Evolutionary conservation across 345 rosid species (phyloP).

Genomic region (Euphorbia lathyris): DNA sequence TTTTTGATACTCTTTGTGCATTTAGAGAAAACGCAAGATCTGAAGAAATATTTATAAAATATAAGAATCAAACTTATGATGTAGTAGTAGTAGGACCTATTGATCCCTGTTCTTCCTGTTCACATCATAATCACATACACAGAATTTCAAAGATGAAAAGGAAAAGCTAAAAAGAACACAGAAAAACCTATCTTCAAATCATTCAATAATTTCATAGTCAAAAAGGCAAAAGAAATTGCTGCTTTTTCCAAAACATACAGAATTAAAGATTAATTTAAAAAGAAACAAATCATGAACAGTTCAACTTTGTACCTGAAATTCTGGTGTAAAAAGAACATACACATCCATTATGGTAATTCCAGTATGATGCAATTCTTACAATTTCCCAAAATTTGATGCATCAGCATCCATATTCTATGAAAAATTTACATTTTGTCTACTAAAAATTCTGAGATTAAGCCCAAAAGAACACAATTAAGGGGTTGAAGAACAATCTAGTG

Average conservation of each 20-base stretch:
- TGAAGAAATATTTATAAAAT: neutral
- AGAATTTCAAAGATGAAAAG: neutral
- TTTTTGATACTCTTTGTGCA: neutral
- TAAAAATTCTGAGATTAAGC: neutral
- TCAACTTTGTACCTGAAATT: neutral
- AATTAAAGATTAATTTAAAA: neutral
- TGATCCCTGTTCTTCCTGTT: neutral
- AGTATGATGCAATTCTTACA: neutral
- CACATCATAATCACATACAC: neutral
- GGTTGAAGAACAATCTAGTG: too few relatives aligned
- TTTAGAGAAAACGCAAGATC: neutral
- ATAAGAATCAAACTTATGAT: conserved; percentile 1
- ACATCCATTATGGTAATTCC: neutral
- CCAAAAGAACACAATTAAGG: too few relatives aligned
- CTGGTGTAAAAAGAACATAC: neutral
- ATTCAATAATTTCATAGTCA: neutral
- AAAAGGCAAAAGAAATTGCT: neutral
- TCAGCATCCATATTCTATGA: too few relatives aligned
- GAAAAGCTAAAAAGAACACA: neutral
- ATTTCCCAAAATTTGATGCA: too few relatives aligned
- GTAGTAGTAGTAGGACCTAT: neutral
- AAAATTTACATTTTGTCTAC: too few relatives aligned
- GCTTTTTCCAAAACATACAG: neutral
- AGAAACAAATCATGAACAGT: neutral
- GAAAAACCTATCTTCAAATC: neutral